Percentiles rank a stretch among this genome's conserved stretches.
These are phyloP conservation scores for Ophiosphaerella korrae DNA, from an alignment of 2,329 filamentous ascomycete genomes.

Conservation along the genomic window DNA sequence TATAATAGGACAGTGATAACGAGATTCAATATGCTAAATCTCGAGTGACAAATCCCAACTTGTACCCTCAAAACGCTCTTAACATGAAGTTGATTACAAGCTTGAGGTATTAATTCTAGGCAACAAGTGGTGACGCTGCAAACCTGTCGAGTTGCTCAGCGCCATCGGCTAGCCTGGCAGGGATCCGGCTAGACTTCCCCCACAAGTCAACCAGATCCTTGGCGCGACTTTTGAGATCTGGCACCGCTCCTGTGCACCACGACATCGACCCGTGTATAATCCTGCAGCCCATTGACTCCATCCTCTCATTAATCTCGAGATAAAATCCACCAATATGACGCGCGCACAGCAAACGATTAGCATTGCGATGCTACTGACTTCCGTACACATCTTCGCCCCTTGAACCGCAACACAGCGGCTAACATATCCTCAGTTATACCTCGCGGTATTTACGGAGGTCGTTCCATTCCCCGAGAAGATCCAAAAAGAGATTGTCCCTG, in stretches of 20 bases:
- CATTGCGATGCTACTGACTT: conserved; percentile 82
- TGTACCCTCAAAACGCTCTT: not conserved
- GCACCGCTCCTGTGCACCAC: conserved; percentile 23
- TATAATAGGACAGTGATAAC: conserved; percentile 5
- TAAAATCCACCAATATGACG: conserved; percentile 69
- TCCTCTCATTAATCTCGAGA: conserved; percentile 20
- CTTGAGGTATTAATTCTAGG: not conserved
- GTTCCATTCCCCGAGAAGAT: conserved; percentile 78
- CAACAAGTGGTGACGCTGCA: not conserved
- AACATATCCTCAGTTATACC: conserved; percentile 72
- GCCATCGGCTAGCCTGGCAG: conserved; percentile 11
- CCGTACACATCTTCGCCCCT: conserved; percentile 60
- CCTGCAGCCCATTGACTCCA: conserved; percentile 17
- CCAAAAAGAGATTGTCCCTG: conserved; percentile 84
- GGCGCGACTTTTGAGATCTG: conserved; percentile 35
- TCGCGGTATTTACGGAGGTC: conserved; percentile 81
- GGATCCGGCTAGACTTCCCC: conserved; percentile 22
- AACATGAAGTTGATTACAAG: not conserved
- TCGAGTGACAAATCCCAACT: not conserved
- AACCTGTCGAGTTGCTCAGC: no score
- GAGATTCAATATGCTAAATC: not conserved
- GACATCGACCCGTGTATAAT: conserved; percentile 8
- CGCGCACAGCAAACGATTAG: conserved; percentile 93
- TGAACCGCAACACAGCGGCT: conserved; percentile 9
- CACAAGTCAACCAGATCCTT: conserved; percentile 21